Base-by-base conservation (phyloP, 352 stramenopile species). In the Globisporangium radiosum region DNA sequence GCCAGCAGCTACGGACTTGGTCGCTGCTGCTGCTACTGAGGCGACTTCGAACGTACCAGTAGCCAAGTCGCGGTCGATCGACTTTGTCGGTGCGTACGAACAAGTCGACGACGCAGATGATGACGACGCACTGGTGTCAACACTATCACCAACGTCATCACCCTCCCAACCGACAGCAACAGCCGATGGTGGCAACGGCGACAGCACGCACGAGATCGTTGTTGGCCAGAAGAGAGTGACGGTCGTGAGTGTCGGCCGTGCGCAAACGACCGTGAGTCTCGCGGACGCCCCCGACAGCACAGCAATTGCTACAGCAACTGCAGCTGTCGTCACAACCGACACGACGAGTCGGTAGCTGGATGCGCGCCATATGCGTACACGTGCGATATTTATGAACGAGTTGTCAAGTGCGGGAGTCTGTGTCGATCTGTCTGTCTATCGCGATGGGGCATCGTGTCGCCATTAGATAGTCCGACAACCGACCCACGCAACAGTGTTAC, bases 181-280 rank as follows among this genome's bases (percentile, higher is more conserved):
- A 11, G 13, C 6, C 13, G 57, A 62, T 15, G 37, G 17, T 13
- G 38, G 56, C 7, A 38, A 33, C n/a, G 62, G 77, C 10, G 59
- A 60, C 8, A 57, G 43, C 45, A 60, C 54, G 60, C 61, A 67
- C n/a, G 56, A 68, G 47, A 64, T 77, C 33, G 43, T 82, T 10
- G 44, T 79, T 10, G 66, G 60, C 11, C 55, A 52, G 7, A 66
- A 65, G 50, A 72, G 81, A 51, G 75, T 86, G 47, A 82, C 71
- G 13, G 56, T 86, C 17, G 65, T 79, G 54, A 69, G 81, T 43
- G 61, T 82, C 33, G 66, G 74, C 36, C 64, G 63, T 0, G 62
- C 60, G 39, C 59, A 77, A 49, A 80, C 75, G 44, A 81, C 75
- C 62, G 66, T 59, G 58, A 64, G 58, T 19, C 58, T 64, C 54